Evolutionary conservation across 345 rosid species (phyloP), one percentile per base, ranked within the genome.

Genomic region (Salix caprea): DNA sequence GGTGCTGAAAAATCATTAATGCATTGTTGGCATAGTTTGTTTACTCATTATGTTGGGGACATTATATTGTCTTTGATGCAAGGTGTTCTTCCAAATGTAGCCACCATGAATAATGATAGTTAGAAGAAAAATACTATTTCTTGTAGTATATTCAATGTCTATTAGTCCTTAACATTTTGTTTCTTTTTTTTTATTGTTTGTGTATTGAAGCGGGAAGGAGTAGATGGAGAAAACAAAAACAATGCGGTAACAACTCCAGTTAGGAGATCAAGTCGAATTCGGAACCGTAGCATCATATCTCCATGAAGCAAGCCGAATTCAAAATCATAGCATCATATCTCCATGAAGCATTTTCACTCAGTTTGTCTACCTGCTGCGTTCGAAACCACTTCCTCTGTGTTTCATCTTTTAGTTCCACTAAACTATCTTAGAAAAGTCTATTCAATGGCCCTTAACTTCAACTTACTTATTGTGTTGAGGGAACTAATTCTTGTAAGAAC

Each of bases 191-290:
- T 23, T 67, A 7, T 56, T 80, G 44, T 71, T 62, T 34, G 37
- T 74, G 56, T 81, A 62, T 74, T 69, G 26, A 71, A 82, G 61
- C 84, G 82, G 87, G 76, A 67, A 40, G 70, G 30, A 19, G 56
- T 24, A 65, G 69, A 54, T 52, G 81, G 60, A 54, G 85, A 77
- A 73, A 76, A 58, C 24, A 80, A 34, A 30, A 80, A 34, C 37
- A 5, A 34, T 5, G 70, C 8, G n/a, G 61, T 34, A 13, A 65
- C 64, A 50, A 85, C 89, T 66, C 83, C 89, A 1, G 48, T 87
- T 69, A 85, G 91, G 80, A 73, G 91, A 76, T 89, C 91, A 58
- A 77, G 80, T 68, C 76, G 90, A 78, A 73, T 89, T 34, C 79
- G 77, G 13, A 82, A 65, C 42, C 87, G 78, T 3, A 18, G 76